These are phyloP conservation scores for Pyrus communis DNA, from an alignment of 306 rosid species.

Conservation along the genomic window DNA sequence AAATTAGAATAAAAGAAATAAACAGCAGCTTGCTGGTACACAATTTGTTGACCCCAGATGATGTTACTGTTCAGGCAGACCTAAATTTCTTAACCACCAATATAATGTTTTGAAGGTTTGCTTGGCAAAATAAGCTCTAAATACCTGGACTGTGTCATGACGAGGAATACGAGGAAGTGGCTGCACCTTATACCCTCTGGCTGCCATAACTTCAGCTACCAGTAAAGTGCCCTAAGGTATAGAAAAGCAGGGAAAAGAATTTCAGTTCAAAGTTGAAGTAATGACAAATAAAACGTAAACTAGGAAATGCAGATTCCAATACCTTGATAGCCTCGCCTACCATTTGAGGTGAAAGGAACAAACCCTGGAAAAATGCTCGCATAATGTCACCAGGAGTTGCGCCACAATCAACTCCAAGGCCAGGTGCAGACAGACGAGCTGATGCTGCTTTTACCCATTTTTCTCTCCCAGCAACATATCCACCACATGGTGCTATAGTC, in stretches of 20 bases:
- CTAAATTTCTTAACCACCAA: neutral
- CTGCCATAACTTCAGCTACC: constrained; percentile 83
- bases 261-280: constrained; percentile 12
- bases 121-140: neutral
- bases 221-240: constrained; percentile 60
- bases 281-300: constrained; percentile 5
- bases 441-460: constrained; percentile 82
- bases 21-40: neutral
- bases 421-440: constrained; percentile 90
- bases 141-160: constrained; percentile 72
- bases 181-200: constrained; percentile 76
- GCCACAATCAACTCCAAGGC: constrained; percentile 87
- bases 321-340: constrained; percentile 98
- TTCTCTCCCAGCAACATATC: constrained; percentile 78
- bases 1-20: neutral
- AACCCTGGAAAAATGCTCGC: constrained; percentile 87
- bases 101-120: neutral
- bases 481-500: constrained; percentile 90
- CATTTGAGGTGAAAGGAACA: constrained; percentile 99
- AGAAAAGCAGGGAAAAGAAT: constrained; percentile 7
- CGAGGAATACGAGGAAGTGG: constrained; percentile 77
- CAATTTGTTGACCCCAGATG: constrained; percentile 1
- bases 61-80: neutral
- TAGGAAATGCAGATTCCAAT: constrained; percentile 10
- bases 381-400: constrained; percentile 77